These are phyloP conservation scores for Lactuca sativa DNA, from an alignment of 129 eudicot species.

Conservation along the genomic window DNA sequence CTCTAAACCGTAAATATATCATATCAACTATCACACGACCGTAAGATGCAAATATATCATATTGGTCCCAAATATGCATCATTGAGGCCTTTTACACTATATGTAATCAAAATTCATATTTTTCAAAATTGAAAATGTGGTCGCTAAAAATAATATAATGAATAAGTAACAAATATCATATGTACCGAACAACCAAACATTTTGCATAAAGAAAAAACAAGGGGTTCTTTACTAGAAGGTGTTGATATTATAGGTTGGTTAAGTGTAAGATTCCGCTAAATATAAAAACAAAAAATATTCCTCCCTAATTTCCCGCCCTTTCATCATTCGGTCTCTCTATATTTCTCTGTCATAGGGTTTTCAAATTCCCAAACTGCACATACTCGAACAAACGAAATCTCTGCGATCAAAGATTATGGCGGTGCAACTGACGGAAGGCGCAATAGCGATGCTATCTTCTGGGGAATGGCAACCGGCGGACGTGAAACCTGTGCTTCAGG, in stretches of 20 bases:
- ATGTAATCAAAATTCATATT: too few relatives aligned
- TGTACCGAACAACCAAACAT: too few relatives aligned
- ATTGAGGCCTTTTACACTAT: too few relatives aligned
- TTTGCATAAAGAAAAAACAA: not conserved
- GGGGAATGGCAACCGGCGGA: slow-evolving; percentile 18
- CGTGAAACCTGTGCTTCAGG: slow-evolving; percentile 52
- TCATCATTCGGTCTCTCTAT: not conserved
- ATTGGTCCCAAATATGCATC: too few relatives aligned
- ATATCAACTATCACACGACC: too few relatives aligned
- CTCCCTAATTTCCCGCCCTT: slow-evolving; percentile 6
- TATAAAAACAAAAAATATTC: not conserved
- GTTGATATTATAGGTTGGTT: not conserved
- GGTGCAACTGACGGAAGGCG: slow-evolving; percentile 41
- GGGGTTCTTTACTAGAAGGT: not conserved
- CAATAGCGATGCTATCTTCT: slow-evolving; percentile 35
- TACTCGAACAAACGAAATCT: not conserved
- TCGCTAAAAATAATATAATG: too few relatives aligned
- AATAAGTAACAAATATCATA: too few relatives aligned
- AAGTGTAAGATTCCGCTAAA: not conserved
- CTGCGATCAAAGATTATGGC: slow-evolving; percentile 27
- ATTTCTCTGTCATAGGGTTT: slow-evolving; percentile 26
- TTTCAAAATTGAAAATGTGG: too few relatives aligned
- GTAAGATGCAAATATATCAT: too few relatives aligned
- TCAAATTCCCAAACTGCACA: slow-evolving; percentile 8
- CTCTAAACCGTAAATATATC: too few relatives aligned